Evolutionary conservation across 2,329 filamentous ascomycete species (phyloP).

Genomic region (Nannizzia gypsea): DNA sequence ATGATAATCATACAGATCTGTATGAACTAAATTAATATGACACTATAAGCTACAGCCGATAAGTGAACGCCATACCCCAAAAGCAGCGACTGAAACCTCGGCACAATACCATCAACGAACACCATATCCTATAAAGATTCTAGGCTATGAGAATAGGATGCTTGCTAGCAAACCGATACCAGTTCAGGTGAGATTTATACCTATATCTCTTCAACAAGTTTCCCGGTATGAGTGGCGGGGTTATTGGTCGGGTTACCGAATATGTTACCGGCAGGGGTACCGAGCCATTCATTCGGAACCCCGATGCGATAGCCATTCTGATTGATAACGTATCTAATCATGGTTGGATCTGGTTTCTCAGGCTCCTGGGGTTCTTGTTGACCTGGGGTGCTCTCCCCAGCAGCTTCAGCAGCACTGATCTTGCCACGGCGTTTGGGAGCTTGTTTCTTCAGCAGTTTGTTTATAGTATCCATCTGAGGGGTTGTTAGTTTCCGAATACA

Average conservation of each 20-base stretch:
- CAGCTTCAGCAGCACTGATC: constrained; percentile 35
- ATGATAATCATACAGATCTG: not conserved
- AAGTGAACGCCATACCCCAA: not conserved
- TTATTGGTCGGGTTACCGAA: constrained; percentile 23
- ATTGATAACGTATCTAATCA: constrained; percentile 36
- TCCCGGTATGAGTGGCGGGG: constrained; percentile 14
- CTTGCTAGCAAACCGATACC: no score
- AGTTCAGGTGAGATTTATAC: no score
- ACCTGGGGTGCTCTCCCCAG: constrained; percentile 29
- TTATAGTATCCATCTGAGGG: constrained; percentile 52
- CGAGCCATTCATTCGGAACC: constrained; percentile 39
- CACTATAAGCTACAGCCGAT: no score
- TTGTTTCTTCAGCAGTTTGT: constrained; percentile 55
- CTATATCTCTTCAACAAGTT: constrained; percentile 31
- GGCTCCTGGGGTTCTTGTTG: constrained; percentile 28
- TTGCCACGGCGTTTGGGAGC: constrained; percentile 47
- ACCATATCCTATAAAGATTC: not conserved
- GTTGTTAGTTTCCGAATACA: not conserved
- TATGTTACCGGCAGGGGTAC: constrained; percentile 30
- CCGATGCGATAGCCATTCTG: constrained; percentile 31
- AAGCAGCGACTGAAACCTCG: not conserved
- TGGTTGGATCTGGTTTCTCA: constrained; percentile 33
- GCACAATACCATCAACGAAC: not conserved
- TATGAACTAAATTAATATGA: not conserved
- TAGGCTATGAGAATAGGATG: no score